phyloP scores from a whole-genome alignment of 2,329 filamentous ascomycete species.

The Phaeosphaeria sp. region DNA sequence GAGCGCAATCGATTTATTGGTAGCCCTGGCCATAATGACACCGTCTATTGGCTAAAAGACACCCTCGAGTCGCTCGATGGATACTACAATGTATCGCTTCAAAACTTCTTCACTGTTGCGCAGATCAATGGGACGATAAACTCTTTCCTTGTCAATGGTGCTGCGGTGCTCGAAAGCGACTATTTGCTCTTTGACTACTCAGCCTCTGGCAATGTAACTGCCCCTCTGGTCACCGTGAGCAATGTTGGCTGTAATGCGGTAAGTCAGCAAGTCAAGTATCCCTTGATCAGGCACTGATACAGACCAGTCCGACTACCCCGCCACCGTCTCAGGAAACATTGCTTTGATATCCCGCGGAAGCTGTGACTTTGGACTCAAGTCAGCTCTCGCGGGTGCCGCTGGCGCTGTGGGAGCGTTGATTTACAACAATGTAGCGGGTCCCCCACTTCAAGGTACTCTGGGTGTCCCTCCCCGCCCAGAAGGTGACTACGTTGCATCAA shows the following conservation, averaged over 20 bases:
- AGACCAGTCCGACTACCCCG: conserved; percentile 65
- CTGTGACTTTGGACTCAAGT: conserved; percentile 77
- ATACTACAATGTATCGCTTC: conserved; percentile 47
- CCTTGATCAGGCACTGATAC: conserved; percentile 2
- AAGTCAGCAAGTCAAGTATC: conserved; percentile 4
- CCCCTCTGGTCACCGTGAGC: conserved; percentile 31
- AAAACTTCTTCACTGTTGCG: conserved; percentile 33
- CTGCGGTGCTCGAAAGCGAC: conserved; percentile 8
- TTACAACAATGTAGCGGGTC: conserved; percentile 73
- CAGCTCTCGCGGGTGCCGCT: conserved; percentile 69
- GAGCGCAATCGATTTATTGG: conserved; percentile 49
- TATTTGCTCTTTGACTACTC: conserved; percentile 32
- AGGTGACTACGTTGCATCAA: conserved; percentile 68
- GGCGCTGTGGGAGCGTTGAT: conserved; percentile 75
- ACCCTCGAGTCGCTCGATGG: conserved; percentile 36
- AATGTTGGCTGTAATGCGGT: conserved; percentile 43
- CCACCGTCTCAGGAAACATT: conserved; percentile 66
- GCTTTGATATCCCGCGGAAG: conserved; percentile 74
- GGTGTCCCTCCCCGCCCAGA: conserved; percentile 64
- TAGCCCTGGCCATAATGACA: conserved; percentile 48
- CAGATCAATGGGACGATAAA: conserved; percentile 30
- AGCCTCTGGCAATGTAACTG: conserved; percentile 34
- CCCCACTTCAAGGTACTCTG: conserved; percentile 65
- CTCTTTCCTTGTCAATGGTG: conserved; percentile 27
- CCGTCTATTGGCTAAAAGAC: conserved; percentile 47